phyloP scores from a whole-genome alignment of 2,329 filamentous ascomycete genomes.

The Emydomyces testavorans region DNA sequence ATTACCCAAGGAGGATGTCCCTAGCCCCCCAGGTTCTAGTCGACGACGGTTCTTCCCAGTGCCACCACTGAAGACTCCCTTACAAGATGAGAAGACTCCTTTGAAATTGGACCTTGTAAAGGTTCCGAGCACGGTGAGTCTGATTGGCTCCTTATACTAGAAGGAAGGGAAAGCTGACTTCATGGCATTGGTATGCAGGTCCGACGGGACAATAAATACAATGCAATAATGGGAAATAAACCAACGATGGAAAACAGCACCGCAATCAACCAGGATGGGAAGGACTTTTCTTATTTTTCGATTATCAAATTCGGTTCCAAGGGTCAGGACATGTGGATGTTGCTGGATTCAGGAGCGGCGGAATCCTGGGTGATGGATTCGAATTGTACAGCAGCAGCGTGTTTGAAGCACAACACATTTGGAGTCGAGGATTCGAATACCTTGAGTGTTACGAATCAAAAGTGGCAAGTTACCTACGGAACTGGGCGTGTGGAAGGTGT shows the following conservation, averaged over 20 bases:
- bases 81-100: constrained; percentile 19
- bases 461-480: constrained; percentile 63
- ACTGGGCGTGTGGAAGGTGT: constrained; percentile 60
- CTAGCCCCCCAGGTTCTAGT: constrained; percentile 16
- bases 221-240: constrained; percentile 31
- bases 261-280: constrained; percentile 44
- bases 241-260: constrained; percentile 38
- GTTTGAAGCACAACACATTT: constrained; percentile 58
- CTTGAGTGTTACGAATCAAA: constrained; percentile 42
- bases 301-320: constrained; percentile 40
- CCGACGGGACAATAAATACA: constrained; percentile 40
- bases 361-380: constrained; percentile 77
- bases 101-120: constrained; percentile 31
- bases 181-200: constrained; percentile 16
- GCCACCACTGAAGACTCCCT: constrained; percentile 10
- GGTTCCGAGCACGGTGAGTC: constrained; percentile 20
- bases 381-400: constrained; percentile 55
- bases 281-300: constrained; percentile 45
- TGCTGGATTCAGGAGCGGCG: constrained; percentile 45
- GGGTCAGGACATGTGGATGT: constrained; percentile 41
- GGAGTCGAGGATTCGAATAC: constrained; percentile 54
- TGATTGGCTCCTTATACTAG: neutral
- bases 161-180: neutral
- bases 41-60: constrained; percentile 13
- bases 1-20: constrained; percentile 3